Evolutionary conservation across 352 stramenopile genomes (phyloP), one percentile per base, ranked within the genome.

Genomic region (Phytophthora sp.): DNA sequence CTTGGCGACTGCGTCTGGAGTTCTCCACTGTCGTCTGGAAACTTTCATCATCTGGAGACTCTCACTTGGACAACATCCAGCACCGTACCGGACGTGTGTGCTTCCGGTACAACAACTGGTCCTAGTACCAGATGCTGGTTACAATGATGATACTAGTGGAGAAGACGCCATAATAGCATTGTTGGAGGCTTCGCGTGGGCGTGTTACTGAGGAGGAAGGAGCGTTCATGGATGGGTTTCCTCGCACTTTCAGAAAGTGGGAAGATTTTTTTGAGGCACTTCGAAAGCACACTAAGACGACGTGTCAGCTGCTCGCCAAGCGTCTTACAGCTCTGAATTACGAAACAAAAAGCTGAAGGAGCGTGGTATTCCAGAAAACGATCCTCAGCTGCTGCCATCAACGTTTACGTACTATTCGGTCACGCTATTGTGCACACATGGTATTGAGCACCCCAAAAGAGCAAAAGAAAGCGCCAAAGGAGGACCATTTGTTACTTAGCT

Each of bases 401-500:
- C 3, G 10, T 52, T 53, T 11, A 35, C 44, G 4, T 65, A 46
- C 21, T 65, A 58, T 12, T 65, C 35, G 5, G n/a, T 57, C 0
- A 58, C 55, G 10, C 11, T 57, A 0, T 4, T 56, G 13, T 57
- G 27, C 18, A 66, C 46, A 1, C 57, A 59, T 21, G 46, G 57
- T 9, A 58, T 59, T 18, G 23, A 50, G 0, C 57, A 66, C 15
- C 35, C 44, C 1, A 52, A 48, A 50, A 56, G 13, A 24, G 57
- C 13, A 66, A 54, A 28, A 39, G 38, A 1, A 53, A 52, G 3
- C 37, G 48, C 0, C 46, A 46, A n/a, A 5, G 41, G 15, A 53
- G 20, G 24, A 54, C 49, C 6, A 54, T 59, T 12, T 23, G 38
- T 1, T 59, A 41, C 31, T 17, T 59, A 12, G 13, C 1, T 1